Conservation (phyloP, 176 grass and related monocot genomes). For the Rhynchospora tenuis region DNA sequence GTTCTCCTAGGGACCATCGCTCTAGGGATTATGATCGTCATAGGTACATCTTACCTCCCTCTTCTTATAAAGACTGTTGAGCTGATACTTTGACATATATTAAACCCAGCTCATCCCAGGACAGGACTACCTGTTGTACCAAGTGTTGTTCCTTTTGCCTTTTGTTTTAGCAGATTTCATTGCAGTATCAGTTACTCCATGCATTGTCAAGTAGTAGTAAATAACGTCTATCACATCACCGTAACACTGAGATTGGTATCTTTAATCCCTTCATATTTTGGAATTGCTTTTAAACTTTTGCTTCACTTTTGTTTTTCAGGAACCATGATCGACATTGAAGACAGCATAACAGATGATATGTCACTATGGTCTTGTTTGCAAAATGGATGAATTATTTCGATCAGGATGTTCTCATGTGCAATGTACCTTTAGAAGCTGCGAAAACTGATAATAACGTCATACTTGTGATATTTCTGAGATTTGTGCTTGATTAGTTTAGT, state of each 20-base stretch:
- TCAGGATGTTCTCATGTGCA: background rate
- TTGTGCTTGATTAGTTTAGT: background rate
- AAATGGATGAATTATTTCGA: background rate
- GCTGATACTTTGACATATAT: no score
- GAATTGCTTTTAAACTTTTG: background rate
- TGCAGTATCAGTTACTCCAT: background rate
- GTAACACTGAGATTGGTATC: background rate
- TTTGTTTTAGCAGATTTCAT: background rate
- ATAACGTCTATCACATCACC: background rate
- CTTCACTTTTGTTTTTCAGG: slow-evolving; percentile 10
- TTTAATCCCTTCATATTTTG: no score
- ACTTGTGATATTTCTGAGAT: background rate
- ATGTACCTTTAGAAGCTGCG: background rate
- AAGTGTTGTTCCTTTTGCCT: background rate
- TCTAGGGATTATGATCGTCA: slow-evolving; percentile 55
- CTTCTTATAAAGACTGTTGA: background rate
- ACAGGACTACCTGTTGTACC: background rate
- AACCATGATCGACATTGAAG: background rate
- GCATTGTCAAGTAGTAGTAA: background rate
- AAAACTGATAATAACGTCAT: background rate
- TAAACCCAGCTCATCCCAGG: background rate
- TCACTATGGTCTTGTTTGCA: background rate
- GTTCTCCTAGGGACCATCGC: slow-evolving; percentile 53
- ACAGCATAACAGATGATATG: background rate
- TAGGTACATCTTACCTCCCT: slow-evolving; percentile 29